Evolutionary conservation across 805 yeast genomes (phyloP).

Genomic region (Saccharomycopsis fodiens): DNA sequence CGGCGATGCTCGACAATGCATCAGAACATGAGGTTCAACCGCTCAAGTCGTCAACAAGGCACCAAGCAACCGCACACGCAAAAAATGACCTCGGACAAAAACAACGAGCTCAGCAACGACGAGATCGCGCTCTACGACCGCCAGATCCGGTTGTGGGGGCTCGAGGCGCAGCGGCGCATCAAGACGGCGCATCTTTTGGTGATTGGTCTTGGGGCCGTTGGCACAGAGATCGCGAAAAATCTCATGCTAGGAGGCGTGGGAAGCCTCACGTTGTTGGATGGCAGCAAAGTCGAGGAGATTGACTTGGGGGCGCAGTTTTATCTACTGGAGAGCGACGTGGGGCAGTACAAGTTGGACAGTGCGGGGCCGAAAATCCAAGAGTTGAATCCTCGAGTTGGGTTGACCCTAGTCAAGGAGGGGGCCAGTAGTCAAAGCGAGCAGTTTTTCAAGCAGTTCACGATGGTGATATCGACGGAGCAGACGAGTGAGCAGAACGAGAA

Average conservation of each 20-base stretch:
- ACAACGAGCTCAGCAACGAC: constrained; percentile 37
- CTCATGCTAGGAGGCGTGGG: constrained; percentile 86
- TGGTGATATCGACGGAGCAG: constrained; percentile 72
- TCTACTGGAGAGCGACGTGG: constrained; percentile 47
- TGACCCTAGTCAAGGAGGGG: constrained; percentile 34
- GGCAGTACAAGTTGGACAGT: constrained; percentile 46
- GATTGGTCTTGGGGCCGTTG: constrained; percentile 68
- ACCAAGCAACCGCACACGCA: neutral
- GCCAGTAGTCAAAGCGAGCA: constrained; percentile 23
- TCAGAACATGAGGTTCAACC: no score
- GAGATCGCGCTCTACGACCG: constrained; percentile 91
- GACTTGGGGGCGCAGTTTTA: constrained; percentile 76
- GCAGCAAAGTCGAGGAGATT: constrained; percentile 41
- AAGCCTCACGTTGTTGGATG: constrained; percentile 61
- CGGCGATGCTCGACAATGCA: no score
- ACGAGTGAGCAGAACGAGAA: constrained; percentile 31
- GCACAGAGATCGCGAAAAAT: constrained; percentile 78
- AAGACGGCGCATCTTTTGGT: constrained; percentile 65
- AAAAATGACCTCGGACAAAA: neutral
- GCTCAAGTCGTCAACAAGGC: no score
- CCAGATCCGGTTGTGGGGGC: constrained; percentile 93
- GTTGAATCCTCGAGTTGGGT: constrained; percentile 70
- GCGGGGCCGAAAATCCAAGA: constrained; percentile 53
- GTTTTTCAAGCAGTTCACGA: constrained; percentile 50
- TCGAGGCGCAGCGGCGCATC: constrained; percentile 78